These are phyloP conservation scores for Spergularia bocconei DNA, from an alignment of 148 eudicot genomes.

Conservation along the genomic window DNA sequence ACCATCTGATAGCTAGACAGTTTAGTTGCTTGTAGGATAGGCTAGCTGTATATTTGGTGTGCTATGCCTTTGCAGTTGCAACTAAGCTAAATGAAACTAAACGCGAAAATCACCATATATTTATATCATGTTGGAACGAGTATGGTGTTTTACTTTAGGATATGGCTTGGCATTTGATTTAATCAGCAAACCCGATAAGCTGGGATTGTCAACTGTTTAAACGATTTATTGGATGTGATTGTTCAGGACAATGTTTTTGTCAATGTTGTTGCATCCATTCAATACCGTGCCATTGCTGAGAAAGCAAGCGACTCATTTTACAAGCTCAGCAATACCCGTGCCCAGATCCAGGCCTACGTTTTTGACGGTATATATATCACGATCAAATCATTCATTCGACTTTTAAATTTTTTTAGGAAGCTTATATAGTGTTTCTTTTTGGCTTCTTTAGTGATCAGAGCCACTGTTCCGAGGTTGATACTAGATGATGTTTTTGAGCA, in stretches of 20 bases:
- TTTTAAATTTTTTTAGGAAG: neutral
- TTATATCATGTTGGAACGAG: no score
- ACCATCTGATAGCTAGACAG: neutral
- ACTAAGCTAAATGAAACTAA: no score
- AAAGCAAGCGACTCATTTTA: constrained; percentile 55
- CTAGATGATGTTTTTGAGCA: constrained; percentile 43
- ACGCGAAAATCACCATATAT: no score
- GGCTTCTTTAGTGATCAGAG: constrained; percentile 35
- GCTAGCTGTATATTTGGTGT: neutral
- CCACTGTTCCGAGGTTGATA: constrained; percentile 33
- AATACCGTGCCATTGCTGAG: constrained; percentile 43
- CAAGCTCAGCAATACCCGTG: constrained; percentile 50
- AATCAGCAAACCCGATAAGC: neutral
- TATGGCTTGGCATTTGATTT: no score
- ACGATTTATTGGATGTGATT: neutral
- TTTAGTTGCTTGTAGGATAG: neutral
- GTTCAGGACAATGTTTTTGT: constrained; percentile 56
- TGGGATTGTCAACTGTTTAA: neutral
- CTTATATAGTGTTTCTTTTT: neutral
- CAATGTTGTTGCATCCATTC: constrained; percentile 51
- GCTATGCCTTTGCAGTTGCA: neutral
- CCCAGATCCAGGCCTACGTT: constrained; percentile 56
- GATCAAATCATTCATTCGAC: neutral
- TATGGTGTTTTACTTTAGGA: no score
- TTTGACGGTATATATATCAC: constrained; percentile 42